These are phyloP conservation scores for Xylaria hypoxylon DNA, from an alignment of 2,329 filamentous ascomycete genomes.

Conservation along the genomic window DNA sequence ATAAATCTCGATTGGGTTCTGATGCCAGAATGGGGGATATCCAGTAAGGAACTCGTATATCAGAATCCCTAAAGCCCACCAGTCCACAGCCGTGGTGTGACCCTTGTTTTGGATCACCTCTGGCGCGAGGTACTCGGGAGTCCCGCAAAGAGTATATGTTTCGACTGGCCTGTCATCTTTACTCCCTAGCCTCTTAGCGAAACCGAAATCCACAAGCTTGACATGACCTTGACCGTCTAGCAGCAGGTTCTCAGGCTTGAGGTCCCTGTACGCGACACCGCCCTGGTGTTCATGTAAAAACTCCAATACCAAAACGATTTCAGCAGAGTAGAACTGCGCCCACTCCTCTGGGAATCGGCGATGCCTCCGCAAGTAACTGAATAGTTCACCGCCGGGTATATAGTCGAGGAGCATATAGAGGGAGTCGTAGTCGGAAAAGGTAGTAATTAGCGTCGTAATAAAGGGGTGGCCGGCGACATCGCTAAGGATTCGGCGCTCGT, in stretches of 20 bases:
- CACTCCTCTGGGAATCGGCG: conserved; percentile 83
- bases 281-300: conserved; percentile 83
- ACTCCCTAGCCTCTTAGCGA: conserved; percentile 80
- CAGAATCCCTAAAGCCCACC: conserved; percentile 87
- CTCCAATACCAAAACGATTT: conserved; percentile 84
- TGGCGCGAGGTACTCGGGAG: conserved; percentile 84
- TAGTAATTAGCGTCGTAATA: conserved; percentile 81
- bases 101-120: conserved; percentile 88
- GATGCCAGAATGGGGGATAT: conserved; percentile 88
- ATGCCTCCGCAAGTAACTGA: conserved; percentile 82
- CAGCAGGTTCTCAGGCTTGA: conserved; percentile 86
- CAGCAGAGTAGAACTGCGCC: conserved; percentile 84
- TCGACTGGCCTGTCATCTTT: conserved; percentile 66
- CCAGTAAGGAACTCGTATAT: conserved; percentile 88
- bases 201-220: conserved; percentile 87
- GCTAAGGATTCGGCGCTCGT: conserved; percentile 82
- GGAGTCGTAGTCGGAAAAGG: conserved; percentile 82
- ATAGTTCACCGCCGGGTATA: conserved; percentile 85
- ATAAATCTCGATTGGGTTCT: conserved; percentile 88
- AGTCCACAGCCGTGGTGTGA: conserved; percentile 81
- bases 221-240: conserved; percentile 82
- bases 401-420: conserved; percentile 88
- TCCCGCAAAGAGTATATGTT: conserved; percentile 86
- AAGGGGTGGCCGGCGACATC: conserved; percentile 85
- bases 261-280: conserved; percentile 81